A percentile compares a stretch with the other conserved stretches of the same genome.
phyloP scores from a whole-genome alignment of 306 rosid species.

The Dalbergia cultrata region DNA sequence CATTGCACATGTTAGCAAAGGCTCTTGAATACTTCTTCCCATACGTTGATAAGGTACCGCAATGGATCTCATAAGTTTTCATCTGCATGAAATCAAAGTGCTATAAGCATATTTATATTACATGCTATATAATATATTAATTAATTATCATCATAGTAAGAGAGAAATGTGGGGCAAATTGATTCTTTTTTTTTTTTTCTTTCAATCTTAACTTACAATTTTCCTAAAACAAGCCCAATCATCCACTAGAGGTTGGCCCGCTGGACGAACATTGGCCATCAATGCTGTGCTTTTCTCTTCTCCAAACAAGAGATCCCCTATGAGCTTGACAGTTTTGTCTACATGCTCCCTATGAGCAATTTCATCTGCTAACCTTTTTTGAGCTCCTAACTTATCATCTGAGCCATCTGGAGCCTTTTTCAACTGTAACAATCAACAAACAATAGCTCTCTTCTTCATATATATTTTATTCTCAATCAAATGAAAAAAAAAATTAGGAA shows the following conservation, averaged over 20 bases:
- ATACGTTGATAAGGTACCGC: slow-evolving; percentile 43
- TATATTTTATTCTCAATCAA: not conserved
- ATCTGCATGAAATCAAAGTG: slow-evolving; percentile 25
- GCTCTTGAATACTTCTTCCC: slow-evolving; percentile 48
- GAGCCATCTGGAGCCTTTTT: slow-evolving; percentile 53
- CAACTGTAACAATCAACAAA: slow-evolving; percentile 45
- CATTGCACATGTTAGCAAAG: slow-evolving; percentile 56
- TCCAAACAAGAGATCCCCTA: slow-evolving; percentile 63
- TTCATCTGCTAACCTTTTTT: slow-evolving; percentile 48
- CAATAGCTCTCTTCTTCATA: not conserved
- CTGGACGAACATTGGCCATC: slow-evolving; percentile 51
- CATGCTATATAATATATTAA: not conserved
- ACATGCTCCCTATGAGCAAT: slow-evolving; percentile 47
- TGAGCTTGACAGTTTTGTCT: slow-evolving; percentile 46
- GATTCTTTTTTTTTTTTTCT: not conserved
- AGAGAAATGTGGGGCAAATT: not conserved
- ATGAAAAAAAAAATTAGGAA: not conserved
- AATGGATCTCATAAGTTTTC: slow-evolving; percentile 45
- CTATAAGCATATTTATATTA: not conserved
- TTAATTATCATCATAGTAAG: not conserved
- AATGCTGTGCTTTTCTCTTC: slow-evolving; percentile 32
- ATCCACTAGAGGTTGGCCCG: slow-evolving; percentile 65
- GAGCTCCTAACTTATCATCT: slow-evolving; percentile 50
- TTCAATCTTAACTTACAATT: slow-evolving; percentile 45
- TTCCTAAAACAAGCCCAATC: slow-evolving; percentile 73